A percentile compares a stretch with the other conserved stretches of the same genome.
phyloP scores from a whole-genome alignment of 1,284 basidiomycete species.

The Pterulicium gracile region DNA sequence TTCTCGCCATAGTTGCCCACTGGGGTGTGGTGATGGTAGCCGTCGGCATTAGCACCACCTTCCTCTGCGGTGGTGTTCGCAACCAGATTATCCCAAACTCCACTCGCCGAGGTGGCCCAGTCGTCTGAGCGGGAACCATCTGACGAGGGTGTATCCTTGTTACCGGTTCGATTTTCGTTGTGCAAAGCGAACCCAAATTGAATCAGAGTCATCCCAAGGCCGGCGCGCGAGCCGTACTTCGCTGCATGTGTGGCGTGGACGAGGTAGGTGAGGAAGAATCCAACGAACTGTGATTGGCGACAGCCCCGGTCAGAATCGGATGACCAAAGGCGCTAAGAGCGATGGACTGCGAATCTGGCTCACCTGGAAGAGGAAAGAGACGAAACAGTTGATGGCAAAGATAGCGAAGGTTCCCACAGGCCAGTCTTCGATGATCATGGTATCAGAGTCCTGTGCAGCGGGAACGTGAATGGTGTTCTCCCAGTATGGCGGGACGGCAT shows the following conservation, averaged over 20 bases:
- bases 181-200: conserved; percentile 61
- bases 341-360: conserved; percentile 49
- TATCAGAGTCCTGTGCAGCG: conserved; percentile 35
- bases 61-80: no score
- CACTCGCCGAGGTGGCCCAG: conserved; percentile 7
- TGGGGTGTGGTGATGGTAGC: conserved; percentile 13
- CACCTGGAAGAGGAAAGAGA: conserved; percentile 94
- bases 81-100: no score
- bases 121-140: conserved; percentile 5
- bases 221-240: conserved; percentile 89
- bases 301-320: conserved; percentile 83
- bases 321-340: conserved; percentile 72
- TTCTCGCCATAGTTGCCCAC: no score
- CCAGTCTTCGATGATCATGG: conserved; percentile 67
- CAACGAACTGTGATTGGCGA: conserved; percentile 49
- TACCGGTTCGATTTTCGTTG: conserved; percentile 17
- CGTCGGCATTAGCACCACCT: conserved; percentile 7
- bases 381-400: conserved; percentile 73
- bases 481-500: conserved; percentile 94
- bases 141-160: conserved; percentile 4
- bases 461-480: conserved; percentile 89
- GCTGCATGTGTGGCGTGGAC: conserved; percentile 92
- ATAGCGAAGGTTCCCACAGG: conserved; percentile 60
- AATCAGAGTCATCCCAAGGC: conserved; percentile 90
- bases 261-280: conserved; percentile 89